Conservation (phyloP, 2,329 filamentous ascomycete genomes). For the Cucurbitaria berberidis region DNA sequence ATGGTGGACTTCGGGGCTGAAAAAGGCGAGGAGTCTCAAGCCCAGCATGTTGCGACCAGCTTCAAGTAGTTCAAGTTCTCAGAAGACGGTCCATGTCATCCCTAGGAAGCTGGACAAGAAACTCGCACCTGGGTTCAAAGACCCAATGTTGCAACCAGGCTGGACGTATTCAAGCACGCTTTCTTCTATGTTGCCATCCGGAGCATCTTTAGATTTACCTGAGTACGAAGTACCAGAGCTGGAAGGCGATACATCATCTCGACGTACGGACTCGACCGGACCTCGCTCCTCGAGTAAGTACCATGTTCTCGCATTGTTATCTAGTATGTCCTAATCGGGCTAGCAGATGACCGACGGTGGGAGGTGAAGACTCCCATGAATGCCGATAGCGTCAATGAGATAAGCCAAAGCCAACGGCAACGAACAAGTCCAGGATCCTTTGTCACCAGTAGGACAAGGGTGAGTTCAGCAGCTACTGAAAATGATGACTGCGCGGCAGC, state of each 20-base stretch:
- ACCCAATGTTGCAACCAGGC: conserved; percentile 36
- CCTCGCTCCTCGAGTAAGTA: conserved; percentile 38
- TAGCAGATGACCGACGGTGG: conserved; percentile 37
- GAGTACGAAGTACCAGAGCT: conserved; percentile 37
- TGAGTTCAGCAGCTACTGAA: conserved; percentile 23
- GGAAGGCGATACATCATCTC: conserved; percentile 40
- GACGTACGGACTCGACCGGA: conserved; percentile 34
- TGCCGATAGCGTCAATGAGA: conserved; percentile 28
- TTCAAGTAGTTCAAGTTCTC: conserved; percentile 21
- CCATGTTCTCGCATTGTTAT: neutral
- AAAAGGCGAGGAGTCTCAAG: conserved; percentile 38
- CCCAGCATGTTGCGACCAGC: conserved; percentile 27
- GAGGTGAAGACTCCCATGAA: conserved; percentile 28
- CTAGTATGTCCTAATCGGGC: conserved; percentile 7
- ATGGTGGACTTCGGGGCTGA: conserved; percentile 44
- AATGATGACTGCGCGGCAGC: conserved; percentile 3
- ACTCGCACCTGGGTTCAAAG: conserved; percentile 23
- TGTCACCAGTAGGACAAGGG: conserved; percentile 29
- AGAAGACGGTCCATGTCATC: conserved; percentile 7
- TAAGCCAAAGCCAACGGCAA: conserved; percentile 30
- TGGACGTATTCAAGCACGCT: conserved; percentile 42
- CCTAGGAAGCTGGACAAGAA: conserved; percentile 11
- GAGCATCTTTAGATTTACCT: conserved; percentile 36
- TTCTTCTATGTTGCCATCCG: conserved; percentile 41
- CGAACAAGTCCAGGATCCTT: conserved; percentile 32